Conservation (phyloP, 2,329 filamentous ascomycete genomes). For the Phialocephala subalpina region DNA sequence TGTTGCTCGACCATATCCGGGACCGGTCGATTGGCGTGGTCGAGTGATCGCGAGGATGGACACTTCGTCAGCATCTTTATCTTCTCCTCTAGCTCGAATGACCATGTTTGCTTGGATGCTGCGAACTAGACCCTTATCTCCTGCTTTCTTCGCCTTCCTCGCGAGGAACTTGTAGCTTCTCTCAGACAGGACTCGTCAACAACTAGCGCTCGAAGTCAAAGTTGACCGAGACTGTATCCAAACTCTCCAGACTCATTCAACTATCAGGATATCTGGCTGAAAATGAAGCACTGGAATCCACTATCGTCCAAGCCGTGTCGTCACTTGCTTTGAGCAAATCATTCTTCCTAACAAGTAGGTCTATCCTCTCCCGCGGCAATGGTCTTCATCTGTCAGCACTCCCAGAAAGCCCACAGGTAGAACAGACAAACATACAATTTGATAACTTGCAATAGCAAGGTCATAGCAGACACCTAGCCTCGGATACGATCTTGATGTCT, state of each 20-base stretch:
- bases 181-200: neutral
- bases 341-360: neutral
- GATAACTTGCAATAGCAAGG: too few relatives aligned
- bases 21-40: too few relatives aligned
- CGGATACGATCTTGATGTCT: too few relatives aligned
- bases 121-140: neutral
- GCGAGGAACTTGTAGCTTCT: neutral
- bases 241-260: neutral
- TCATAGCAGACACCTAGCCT: too few relatives aligned
- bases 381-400: too few relatives aligned
- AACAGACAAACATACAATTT: too few relatives aligned
- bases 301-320: constrained; percentile 7
- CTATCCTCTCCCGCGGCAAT: neutral
- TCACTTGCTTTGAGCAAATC: neutral
- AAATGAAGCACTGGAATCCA: neutral
- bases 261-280: neutral
- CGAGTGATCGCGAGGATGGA: too few relatives aligned
- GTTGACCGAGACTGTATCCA: neutral
- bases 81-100: too few relatives aligned
- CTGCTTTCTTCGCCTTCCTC: neutral
- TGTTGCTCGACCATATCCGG: too few relatives aligned
- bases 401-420: too few relatives aligned
- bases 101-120: too few relatives aligned
- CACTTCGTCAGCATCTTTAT: too few relatives aligned
- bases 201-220: neutral